These are phyloP conservation scores for Peronospora belbahrii DNA, from an alignment of 352 stramenopile genomes.

Conservation along the genomic window DNA sequence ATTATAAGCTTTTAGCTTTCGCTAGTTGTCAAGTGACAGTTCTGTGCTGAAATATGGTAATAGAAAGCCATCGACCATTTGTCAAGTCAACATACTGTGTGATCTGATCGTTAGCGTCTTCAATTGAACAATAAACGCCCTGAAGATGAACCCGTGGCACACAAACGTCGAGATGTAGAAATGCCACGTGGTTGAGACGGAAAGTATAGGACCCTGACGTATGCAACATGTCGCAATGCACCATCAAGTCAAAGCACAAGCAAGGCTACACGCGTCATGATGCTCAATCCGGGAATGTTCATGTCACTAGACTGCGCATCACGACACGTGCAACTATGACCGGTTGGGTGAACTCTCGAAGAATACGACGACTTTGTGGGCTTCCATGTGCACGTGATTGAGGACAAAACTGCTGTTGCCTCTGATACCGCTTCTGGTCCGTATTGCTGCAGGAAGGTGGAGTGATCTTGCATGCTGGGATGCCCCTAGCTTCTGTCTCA, in stretches of 20 bases:
- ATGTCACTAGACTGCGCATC: slow-evolving; percentile 86
- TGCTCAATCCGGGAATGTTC: slow-evolving; percentile 83
- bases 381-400: slow-evolving; percentile 84
- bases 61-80: no score
- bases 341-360: no score
- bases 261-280: slow-evolving; percentile 86
- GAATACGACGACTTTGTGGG: slow-evolving; percentile 89
- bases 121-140: no score
- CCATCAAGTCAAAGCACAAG: slow-evolving; percentile 90
- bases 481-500: slow-evolving; percentile 89
- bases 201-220: no score
- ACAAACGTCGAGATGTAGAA: no score
- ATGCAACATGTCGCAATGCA: slow-evolving; percentile 86
- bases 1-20: no score
- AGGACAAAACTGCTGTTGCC: slow-evolving; percentile 54
- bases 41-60: no score
- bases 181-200: no score
- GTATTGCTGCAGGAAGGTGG: slow-evolving; percentile 69
- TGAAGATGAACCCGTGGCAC: no score
- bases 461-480: slow-evolving; percentile 48
- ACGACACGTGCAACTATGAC: slow-evolving; percentile 78
- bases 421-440: slow-evolving; percentile 78
- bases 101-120: no score
- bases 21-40: no score
- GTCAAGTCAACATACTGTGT: no score